These are phyloP conservation scores for Teunomyces lycoperdinae DNA, from an alignment of 805 yeast species.

Conservation along the genomic window DNA sequence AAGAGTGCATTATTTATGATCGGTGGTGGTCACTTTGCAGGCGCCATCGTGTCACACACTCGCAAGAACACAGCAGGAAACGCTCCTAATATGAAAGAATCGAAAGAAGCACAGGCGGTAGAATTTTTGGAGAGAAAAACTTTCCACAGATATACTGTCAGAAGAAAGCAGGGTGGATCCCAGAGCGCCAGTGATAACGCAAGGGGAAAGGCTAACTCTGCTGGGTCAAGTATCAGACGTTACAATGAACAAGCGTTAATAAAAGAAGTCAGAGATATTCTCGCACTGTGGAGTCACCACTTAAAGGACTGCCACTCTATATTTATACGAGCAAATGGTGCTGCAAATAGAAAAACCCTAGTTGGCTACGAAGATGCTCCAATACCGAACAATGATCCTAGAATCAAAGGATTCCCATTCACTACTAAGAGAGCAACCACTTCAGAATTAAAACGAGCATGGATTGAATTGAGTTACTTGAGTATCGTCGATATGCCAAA, in stretches of 20 bases:
- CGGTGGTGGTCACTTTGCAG: conserved; percentile 98
- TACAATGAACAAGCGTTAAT: conserved; percentile 83
- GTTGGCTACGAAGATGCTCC: conserved; percentile 65
- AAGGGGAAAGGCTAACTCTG: conserved; percentile 93
- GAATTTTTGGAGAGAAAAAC: conserved; percentile 73
- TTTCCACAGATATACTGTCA: conserved; percentile 90
- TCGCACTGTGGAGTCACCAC: conserved; percentile 61
- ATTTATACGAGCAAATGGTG: conserved; percentile 78
- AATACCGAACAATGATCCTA: conserved; percentile 49
- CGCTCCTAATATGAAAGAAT: conserved; percentile 43
- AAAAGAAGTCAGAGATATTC: conserved; percentile 69
- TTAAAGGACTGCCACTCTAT: conserved; percentile 64
- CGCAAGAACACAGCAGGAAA: conserved; percentile 57
- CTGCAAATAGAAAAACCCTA: conserved; percentile 59
- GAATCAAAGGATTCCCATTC: conserved; percentile 77
- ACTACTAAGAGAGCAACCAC: conserved; percentile 86
- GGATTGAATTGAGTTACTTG: conserved; percentile 73
- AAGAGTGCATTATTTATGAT: conserved; percentile 85
- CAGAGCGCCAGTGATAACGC: conserved; percentile 91
- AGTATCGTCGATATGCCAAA: conserved; percentile 54
- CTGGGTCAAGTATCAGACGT: conserved; percentile 87
- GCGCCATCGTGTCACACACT: conserved; percentile 80
- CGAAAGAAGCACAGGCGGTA: conserved; percentile 60
- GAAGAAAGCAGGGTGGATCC: conserved; percentile 97
- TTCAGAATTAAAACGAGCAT: conserved; percentile 74